A percentile compares a stretch with the other conserved stretches of the same genome.
Conservation (phyloP, 2,329 filamentous ascomycete genomes). For the Aspergillus neoniger region DNA sequence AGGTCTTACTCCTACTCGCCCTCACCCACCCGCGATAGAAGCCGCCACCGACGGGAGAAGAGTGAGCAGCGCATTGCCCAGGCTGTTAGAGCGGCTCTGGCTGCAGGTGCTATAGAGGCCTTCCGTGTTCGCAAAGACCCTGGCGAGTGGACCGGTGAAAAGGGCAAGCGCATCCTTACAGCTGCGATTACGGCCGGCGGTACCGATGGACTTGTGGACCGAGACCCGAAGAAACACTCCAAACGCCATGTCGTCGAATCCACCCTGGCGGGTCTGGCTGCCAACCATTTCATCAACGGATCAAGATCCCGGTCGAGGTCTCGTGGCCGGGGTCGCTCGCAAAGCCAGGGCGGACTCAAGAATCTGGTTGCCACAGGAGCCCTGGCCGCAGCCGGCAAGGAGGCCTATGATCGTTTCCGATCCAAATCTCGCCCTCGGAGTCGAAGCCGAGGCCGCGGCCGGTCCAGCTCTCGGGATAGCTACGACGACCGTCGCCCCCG, state of each 20-base stretch:
- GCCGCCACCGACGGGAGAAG: slow-evolving; percentile 53
- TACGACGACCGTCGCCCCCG: slow-evolving; percentile 50
- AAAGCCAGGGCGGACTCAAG: slow-evolving; percentile 44
- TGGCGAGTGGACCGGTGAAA: slow-evolving; percentile 85
- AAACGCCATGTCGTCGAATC: slow-evolving; percentile 84
- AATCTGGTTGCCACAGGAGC: slow-evolving; percentile 47
- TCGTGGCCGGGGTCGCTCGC: slow-evolving; percentile 53
- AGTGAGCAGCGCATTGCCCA: slow-evolving; percentile 70
- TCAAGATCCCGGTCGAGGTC: slow-evolving; percentile 72
- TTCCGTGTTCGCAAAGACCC: slow-evolving; percentile 88
- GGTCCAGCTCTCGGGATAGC: slow-evolving; percentile 55
- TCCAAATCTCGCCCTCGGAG: slow-evolving; percentile 41
- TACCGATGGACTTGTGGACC: slow-evolving; percentile 73
- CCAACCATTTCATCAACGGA: slow-evolving; percentile 83
- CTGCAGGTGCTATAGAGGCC: slow-evolving; percentile 88
- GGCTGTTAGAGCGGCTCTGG: slow-evolving; percentile 84
- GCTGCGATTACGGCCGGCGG: slow-evolving; percentile 83
- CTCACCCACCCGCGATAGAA: slow-evolving; percentile 54
- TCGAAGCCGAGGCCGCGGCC: slow-evolving; percentile 36
- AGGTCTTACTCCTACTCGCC: slow-evolving; percentile 53
- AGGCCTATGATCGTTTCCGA: slow-evolving; percentile 47
- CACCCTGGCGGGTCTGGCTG: slow-evolving; percentile 82
- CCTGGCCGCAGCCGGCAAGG: slow-evolving; percentile 51
- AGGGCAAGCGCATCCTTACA: slow-evolving; percentile 87
- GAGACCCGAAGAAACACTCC: slow-evolving; percentile 68